These are phyloP conservation scores for Nitzschia sp. DNA, from an alignment of 108 stramenopile genomes.

Conservation along the genomic window DNA sequence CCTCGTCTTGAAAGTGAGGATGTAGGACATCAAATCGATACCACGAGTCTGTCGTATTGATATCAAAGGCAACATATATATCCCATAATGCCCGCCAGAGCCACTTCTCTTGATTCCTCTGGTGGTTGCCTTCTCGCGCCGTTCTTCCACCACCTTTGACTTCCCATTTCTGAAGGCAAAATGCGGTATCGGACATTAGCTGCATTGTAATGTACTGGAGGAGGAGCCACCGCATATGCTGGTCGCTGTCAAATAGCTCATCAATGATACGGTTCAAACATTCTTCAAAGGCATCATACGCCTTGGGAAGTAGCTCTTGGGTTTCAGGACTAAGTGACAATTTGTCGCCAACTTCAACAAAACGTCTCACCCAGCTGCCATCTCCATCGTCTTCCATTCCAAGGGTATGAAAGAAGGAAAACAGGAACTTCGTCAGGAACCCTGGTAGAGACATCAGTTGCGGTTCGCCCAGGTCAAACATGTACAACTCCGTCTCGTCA, in stretches of 20 bases:
- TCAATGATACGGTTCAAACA: slow-evolving; percentile 55
- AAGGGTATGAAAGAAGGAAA: slow-evolving; percentile 69
- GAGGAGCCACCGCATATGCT: slow-evolving; percentile 55
- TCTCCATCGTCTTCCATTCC: slow-evolving; percentile 79
- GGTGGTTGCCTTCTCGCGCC: slow-evolving; percentile 45
- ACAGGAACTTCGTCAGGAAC: slow-evolving; percentile 77
- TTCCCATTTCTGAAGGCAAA: slow-evolving; percentile 70
- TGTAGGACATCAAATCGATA: slow-evolving; percentile 26
- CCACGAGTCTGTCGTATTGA: slow-evolving; percentile 38
- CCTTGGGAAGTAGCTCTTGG: slow-evolving; percentile 50
- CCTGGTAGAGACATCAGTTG: slow-evolving; percentile 62
- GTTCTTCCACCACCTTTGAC: slow-evolving; percentile 69
- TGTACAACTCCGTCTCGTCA: slow-evolving; percentile 45
- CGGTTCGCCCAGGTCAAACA: slow-evolving; percentile 80
- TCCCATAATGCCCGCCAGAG: slow-evolving; percentile 75
- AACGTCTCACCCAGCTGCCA: slow-evolving; percentile 69
- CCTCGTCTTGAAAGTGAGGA: slow-evolving; percentile 27
- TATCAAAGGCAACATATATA: slow-evolving; percentile 52
- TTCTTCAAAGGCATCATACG: slow-evolving; percentile 62
- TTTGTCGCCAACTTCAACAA: slow-evolving; percentile 44
- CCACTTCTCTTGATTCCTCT: slow-evolving; percentile 55
- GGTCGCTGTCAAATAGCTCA: slow-evolving; percentile 65
- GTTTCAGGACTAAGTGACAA: slow-evolving; percentile 54
- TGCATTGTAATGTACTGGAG: slow-evolving; percentile 66
- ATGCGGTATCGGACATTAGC: slow-evolving; percentile 66